Conservation (phyloP, 129 eudicot species). For the Flaveria linearis region DNA sequence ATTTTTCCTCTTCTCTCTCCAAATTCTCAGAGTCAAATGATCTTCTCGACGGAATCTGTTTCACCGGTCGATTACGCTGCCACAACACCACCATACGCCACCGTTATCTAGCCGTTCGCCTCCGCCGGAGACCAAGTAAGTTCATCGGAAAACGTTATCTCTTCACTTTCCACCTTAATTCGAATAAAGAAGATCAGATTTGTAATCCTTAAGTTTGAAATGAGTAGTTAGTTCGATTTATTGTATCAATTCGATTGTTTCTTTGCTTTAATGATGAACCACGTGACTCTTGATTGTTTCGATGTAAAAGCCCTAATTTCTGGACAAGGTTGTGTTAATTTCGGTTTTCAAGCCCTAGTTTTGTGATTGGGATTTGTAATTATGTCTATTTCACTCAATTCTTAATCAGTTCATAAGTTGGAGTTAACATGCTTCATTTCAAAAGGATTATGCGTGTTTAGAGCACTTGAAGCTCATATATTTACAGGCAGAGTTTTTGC, state of each 20-base stretch:
- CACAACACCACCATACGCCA: neutral
- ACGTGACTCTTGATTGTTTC: constrained; percentile 5
- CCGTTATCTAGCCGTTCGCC: neutral
- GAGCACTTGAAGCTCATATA: neutral
- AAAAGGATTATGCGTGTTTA: neutral
- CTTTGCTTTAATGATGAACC: neutral
- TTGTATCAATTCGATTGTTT: neutral
- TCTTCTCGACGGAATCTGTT: constrained; percentile 30
- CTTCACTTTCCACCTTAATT: constrained; percentile 1
- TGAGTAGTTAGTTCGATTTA: neutral
- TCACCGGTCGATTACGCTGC: constrained; percentile 25
- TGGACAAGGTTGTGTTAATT: neutral
- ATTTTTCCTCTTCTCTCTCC: constrained; percentile 31
- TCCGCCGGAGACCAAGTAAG: constrained; percentile 28
- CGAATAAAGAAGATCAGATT: constrained; percentile 3
- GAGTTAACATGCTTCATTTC: neutral
- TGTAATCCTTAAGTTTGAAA: neutral
- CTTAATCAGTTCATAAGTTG: neutral
- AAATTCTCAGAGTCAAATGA: constrained; percentile 32
- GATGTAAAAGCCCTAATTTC: constrained; percentile 27
- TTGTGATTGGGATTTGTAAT: constrained; percentile 16
- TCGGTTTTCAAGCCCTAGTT: constrained; percentile 30
- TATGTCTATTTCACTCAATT: neutral
- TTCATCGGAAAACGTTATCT: neutral
- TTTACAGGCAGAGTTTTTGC: neutral